Base-by-base conservation (phyloP, 805 yeast genomes). In the Spencermartinsiella europaea region DNA sequence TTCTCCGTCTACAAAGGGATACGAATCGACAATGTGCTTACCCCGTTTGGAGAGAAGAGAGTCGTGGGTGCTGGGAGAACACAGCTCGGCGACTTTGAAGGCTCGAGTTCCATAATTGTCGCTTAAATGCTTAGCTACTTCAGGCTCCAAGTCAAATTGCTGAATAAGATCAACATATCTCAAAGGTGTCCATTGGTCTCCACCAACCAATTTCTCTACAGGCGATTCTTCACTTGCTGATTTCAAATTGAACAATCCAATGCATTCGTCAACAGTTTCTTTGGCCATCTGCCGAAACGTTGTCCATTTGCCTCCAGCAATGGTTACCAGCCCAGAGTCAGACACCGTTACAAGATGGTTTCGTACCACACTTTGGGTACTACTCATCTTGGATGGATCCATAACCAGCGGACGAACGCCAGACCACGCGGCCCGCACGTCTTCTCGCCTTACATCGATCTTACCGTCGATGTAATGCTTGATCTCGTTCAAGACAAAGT, bases 251-350 rank as follows among this genome's bases (percentile, higher is more conserved):
- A 74, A 69, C 52, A 63, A 55, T 61, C 77, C 72, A 40, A 86
- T 73, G 45, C 85, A 80, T 56, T 79, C 79, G 65, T 86, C 82
- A 40, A 90, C 81, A 38, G 96, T 86, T 71, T 91, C 96, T 70
- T 90, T 82, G 19, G 97, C 96, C 97, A 90, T 90, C 72, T 88
- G 95, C 72, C 97, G 79, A 73, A 90, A 91, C 33, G 98, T 90
- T 45, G 98, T 90, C 98, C 98, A 90, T 71, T 90, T 90, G 66
- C 98, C 98, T 60, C 97, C 98, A 16, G 95, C 83, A 55, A 90
- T 85, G 34, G 98, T 90, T 34, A 90, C 74, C 56, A 90, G 76
- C 21, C 91, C 93, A 46, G 84, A 74, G 48, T 74, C 80, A 28
- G 95, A 77, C 25, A 79, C 74, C 59, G 83, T 76, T 45, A 90